Percentiles rank a stretch among this genome's conserved stretches.
Evolutionary conservation across 495 filamentous ascomycete species (phyloP).

Genomic region (Thermochaetoides thermophila): DNA sequence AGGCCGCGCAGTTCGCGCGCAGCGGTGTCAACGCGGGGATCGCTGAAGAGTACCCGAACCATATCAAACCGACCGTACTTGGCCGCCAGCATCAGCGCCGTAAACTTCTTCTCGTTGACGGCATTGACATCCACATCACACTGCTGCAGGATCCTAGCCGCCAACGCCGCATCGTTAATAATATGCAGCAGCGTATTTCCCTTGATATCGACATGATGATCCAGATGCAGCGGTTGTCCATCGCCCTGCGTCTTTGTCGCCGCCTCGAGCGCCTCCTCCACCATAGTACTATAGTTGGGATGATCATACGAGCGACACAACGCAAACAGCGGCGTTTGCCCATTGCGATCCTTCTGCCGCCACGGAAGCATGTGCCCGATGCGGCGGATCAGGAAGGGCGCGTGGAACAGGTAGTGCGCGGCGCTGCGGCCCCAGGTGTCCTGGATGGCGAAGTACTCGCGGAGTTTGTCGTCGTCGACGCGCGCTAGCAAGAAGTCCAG

Average conservation of each 20-base stretch:
- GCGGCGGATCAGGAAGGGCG: slow-evolving; percentile 58
- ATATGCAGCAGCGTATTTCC: slow-evolving; percentile 92
- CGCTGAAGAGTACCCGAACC: slow-evolving; percentile 75
- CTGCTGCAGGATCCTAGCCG: slow-evolving; percentile 54
- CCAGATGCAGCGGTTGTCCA: slow-evolving; percentile 65
- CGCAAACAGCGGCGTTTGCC: slow-evolving; percentile 90
- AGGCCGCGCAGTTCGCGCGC: slow-evolving; percentile 78
- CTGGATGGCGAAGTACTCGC: slow-evolving; percentile 53
- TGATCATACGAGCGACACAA: slow-evolving; percentile 93
- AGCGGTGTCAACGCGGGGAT: slow-evolving; percentile 71
- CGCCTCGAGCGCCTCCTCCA: slow-evolving; percentile 57
- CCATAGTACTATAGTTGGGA: slow-evolving; percentile 71
- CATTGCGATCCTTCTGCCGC: slow-evolving; percentile 84
- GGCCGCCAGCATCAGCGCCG: slow-evolving; percentile 95
- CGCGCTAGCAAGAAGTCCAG: slow-evolving; percentile 42
- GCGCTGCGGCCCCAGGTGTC: slow-evolving; percentile 79
- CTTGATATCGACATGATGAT: slow-evolving; percentile 84
- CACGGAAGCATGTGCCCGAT: slow-evolving; percentile 72
- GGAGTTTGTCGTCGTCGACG: slow-evolving; percentile 29
- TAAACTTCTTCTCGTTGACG: slow-evolving; percentile 89
- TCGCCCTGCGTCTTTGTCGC: slow-evolving; percentile 65
- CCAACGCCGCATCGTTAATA: slow-evolving; percentile 69
- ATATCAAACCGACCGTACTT: slow-evolving; percentile 94
- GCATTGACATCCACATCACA: slow-evolving; percentile 94
- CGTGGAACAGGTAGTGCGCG: slow-evolving; percentile 93